Conservation (phyloP, 169 alveolate genomes). For the Cryptosporidium ryanae region DNA sequence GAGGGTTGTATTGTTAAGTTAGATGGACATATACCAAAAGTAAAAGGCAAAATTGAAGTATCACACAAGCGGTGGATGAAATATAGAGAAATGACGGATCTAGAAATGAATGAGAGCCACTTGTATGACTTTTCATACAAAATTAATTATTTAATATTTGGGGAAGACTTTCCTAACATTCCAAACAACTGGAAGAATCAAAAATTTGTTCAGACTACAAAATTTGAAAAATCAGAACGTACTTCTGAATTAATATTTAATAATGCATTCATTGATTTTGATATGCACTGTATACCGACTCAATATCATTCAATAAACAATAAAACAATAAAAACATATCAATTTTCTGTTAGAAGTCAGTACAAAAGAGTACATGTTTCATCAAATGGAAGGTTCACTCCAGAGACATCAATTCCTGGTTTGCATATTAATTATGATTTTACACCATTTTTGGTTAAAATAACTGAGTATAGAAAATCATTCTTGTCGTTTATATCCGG, state of each 20-base stretch:
- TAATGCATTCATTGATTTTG: conserved; percentile 55
- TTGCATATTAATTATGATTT: conserved; percentile 61
- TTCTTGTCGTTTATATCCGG: conserved; percentile 57
- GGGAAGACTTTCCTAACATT: conserved; percentile 57
- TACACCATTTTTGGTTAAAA: conserved; percentile 60
- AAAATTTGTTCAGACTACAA: conserved; percentile 22
- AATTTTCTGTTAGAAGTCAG: conserved; percentile 70
- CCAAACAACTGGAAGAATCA: conserved; percentile 60
- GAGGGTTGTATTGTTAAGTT: conserved; percentile 50
- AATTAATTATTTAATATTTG: conserved; percentile 40
- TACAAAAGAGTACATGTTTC: conserved; percentile 44
- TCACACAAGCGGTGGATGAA: conserved; percentile 68
- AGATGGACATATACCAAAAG: conserved; percentile 55
- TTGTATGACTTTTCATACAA: conserved; percentile 51
- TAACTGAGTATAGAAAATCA: conserved; percentile 62
- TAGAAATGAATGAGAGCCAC: conserved; percentile 62
- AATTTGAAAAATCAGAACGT: conserved; percentile 9
- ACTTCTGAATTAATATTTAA: conserved; percentile 24
- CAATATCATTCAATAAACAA: conserved; percentile 58
- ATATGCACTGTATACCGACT: conserved; percentile 74
- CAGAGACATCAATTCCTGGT: conserved; percentile 72
- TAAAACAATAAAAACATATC: conserved; percentile 39
- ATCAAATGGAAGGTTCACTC: conserved; percentile 47
- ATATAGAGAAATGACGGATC: conserved; percentile 60
- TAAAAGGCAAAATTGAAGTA: conserved; percentile 53